Base-by-base conservation (phyloP, 441 rosid species). In the Corymbia citriodora region DNA sequence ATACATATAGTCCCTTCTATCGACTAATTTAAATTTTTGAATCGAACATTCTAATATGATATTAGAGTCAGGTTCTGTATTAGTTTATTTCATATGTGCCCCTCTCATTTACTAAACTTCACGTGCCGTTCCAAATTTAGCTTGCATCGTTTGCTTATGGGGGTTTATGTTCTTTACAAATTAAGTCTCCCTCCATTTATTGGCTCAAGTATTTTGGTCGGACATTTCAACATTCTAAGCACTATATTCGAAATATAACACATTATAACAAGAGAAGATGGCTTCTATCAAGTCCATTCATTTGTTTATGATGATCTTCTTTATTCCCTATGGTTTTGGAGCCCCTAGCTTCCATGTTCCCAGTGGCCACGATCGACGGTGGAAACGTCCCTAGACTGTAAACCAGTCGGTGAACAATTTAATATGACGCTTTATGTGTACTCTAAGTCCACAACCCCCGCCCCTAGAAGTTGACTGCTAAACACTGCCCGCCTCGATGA, bases 291-390 rank as follows among this genome's bases (percentile, higher is more conserved):
- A 45, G 85, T 79, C 52, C 11, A 12, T 12, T 45, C 33, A 79
- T 45, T 79, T 23, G 14, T 79, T 79, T 45, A 45, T 79, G n/a
- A 45, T 23, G 85, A 45, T 45, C 85, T 79, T 79, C 85, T 79
- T 79, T 79, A 45, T 45, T 79, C 85, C 85, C 13, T 23, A 79
- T 45, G 85, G 18, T 79, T 45, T 25, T 23, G 52, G 52, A 45
- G 85, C n/a, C 52, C 85, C 52, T 21, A 45, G 85, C 85, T 79
- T 79, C 45, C 85, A 79, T 45, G 85, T 29, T 33, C 54, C 7
- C 48, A 40, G 86, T 89, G 92, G 79, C 90, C 93, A 93, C 93
- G 52, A 88, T n/a, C 90, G 52, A 91, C 55, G 93, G 94, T 68
- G 70, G 72, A n/a, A 90, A 88, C 65, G 59, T 79, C 53, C 90